Conservation (phyloP, 371 early-diverging fungal genomes). For the Quaeritorhiza haematococci region DNA sequence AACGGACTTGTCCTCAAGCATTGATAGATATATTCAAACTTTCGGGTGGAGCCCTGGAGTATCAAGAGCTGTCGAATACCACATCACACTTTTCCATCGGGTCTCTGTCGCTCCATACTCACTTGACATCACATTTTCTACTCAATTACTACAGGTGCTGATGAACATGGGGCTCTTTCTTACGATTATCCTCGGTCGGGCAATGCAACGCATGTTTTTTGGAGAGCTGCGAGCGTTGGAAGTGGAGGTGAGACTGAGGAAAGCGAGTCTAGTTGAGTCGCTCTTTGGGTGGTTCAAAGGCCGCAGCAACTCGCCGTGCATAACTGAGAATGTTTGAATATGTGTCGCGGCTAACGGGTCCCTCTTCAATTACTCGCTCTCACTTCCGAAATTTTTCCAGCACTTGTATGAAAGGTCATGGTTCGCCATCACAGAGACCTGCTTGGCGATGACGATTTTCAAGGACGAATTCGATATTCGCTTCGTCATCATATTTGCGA, state of each 20-base stretch:
- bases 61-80: too few relatives aligned
- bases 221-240: slow-evolving; percentile 86
- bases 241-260: slow-evolving; percentile 82
- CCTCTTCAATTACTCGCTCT: not conserved
- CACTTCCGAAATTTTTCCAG: slow-evolving; percentile 35
- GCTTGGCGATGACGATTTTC: slow-evolving; percentile 92
- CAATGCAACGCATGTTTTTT: slow-evolving; percentile 77
- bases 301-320: not conserved
- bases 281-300: not conserved
- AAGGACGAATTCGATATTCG: slow-evolving; percentile 87
- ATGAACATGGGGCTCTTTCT: slow-evolving; percentile 76
- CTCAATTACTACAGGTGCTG: slow-evolving; percentile 49
- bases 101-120: too few relatives aligned
- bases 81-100: too few relatives aligned
- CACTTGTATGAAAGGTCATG: slow-evolving; percentile 92
- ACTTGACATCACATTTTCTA: too few relatives aligned
- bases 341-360: not conserved
- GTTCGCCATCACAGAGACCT: slow-evolving; percentile 94
- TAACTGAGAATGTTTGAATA: not conserved
- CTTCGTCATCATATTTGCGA: slow-evolving; percentile 75
- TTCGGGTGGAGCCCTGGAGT: too few relatives aligned
- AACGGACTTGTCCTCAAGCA: too few relatives aligned
- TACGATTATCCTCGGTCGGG: slow-evolving; percentile 70
- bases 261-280: too few relatives aligned
- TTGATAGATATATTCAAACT: too few relatives aligned